These are phyloP conservation scores for Agastache rugosa DNA, from an alignment of 257 asterid species.

Conservation along the genomic window DNA sequence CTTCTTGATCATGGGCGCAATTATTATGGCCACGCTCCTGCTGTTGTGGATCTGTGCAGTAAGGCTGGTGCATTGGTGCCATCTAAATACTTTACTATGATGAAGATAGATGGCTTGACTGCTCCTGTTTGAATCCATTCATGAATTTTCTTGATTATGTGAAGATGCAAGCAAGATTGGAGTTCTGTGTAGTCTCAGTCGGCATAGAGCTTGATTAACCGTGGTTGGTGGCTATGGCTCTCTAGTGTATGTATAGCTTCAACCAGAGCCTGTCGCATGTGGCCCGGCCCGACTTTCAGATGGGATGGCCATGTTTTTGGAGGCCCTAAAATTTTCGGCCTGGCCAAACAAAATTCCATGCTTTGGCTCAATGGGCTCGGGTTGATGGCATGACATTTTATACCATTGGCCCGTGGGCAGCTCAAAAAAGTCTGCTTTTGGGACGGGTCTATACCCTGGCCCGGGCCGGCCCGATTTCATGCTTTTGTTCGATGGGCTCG, in stretches of 20 bases:
- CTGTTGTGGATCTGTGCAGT: constrained; percentile 82
- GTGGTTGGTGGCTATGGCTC: background rate
- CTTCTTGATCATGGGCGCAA: constrained; percentile 72
- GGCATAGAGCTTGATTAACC: background rate
- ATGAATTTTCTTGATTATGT: background rate
- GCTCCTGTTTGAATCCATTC: constrained; percentile 39
- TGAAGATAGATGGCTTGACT: constrained; percentile 78
- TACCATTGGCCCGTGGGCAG: too few relatives aligned
- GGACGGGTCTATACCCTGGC: too few relatives aligned
- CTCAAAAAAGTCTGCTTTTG: too few relatives aligned
- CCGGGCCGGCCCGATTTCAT: too few relatives aligned
- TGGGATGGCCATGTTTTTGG: too few relatives aligned
- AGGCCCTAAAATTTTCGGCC: too few relatives aligned
- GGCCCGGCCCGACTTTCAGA: too few relatives aligned
- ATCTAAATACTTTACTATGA: constrained; percentile 66
- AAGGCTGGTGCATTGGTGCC: constrained; percentile 85
- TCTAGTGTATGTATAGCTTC: background rate
- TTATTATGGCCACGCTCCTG: constrained; percentile 86
- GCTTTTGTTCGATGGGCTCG: too few relatives aligned
- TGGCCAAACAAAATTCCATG: too few relatives aligned
- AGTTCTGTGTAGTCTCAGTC: background rate
- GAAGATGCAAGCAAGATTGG: background rate
- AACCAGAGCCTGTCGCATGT: too few relatives aligned
- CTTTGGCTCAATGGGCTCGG: too few relatives aligned
- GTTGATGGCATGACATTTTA: too few relatives aligned